Base-by-base conservation (phyloP, 2,329 filamentous ascomycete genomes). In the Pseudogymnoascus sp. region DNA sequence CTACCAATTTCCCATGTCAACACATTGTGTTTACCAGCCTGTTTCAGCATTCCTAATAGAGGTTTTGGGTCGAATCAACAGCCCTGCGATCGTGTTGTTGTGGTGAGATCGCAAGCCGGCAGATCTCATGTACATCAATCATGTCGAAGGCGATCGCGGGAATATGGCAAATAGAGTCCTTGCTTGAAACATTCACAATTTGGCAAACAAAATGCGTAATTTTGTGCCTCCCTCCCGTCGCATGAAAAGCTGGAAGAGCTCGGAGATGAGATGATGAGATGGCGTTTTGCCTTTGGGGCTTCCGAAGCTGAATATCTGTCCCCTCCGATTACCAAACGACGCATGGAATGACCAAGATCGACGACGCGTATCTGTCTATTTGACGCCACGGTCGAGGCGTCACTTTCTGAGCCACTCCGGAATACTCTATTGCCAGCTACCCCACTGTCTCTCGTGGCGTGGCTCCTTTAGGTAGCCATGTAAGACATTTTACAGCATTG, bases 371-470 rank as follows among this genome's bases (percentile, higher is more conserved):
- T 56, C 33, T 56, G 29, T 56, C 19, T 56, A 56, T 29, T 33
- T 35, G 11, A 56, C 50, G 50, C 50, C 50, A 56, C 50, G 50
- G 50, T 35, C 29, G 29, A 56, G 50, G 17, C 50, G 29, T 56
- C 50, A 56, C 50, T 56, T 53, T 56, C 50, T 33, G 50, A 56
- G 50, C 50, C 29, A 56, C 50, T 56, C 50, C 29, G 29, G 29
- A 56, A 56, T 56, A 56, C 50, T 56, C 50, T 56, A 56, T 56
- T 56, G 50, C 50, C 50, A 56, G 50, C 50, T 56, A 56, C 29
- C 19, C 50, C 50, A 56, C 29, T 33, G 17, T 56, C 50, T 53
- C 46, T 35, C 29, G 50, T 56, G 50, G 50, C 50, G 29, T 56
- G 50, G 50, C 50, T 33, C 50, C 29, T 56, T 56, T 56, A 56